phyloP scores from a whole-genome alignment of 2,329 filamentous ascomycete species.

The Trematosphaeria pertusa region DNA sequence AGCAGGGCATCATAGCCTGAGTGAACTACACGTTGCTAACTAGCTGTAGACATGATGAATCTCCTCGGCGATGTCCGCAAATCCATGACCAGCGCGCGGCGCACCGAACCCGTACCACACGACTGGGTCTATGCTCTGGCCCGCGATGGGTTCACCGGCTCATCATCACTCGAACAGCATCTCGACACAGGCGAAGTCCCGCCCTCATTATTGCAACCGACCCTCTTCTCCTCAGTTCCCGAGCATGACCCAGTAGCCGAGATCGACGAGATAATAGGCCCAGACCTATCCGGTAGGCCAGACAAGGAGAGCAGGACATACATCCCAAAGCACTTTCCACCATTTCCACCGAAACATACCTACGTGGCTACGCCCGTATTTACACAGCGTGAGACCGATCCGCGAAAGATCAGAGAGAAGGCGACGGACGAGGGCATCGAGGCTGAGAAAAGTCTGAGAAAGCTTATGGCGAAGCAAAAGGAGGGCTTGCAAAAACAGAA shows the following conservation, averaged over 20 bases:
- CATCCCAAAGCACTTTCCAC: conserved; percentile 67
- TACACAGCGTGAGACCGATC: conserved; percentile 64
- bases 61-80: conserved; percentile 61
- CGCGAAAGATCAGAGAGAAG: conserved; percentile 65
- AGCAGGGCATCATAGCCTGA: conserved; percentile 3
- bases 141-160: conserved; percentile 47
- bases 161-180: conserved; percentile 49
- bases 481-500: conserved; percentile 52
- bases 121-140: conserved; percentile 65
- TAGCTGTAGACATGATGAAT: conserved; percentile 58
- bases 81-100: conserved; percentile 65
- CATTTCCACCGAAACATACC: conserved; percentile 69
- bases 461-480: conserved; percentile 59
- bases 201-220: conserved; percentile 45
- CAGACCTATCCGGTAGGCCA: conserved; percentile 56
- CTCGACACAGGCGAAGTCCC: conserved; percentile 50
- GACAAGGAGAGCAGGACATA: conserved; percentile 58
- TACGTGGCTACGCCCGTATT: conserved; percentile 67
- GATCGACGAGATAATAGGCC: conserved; percentile 59
- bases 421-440: conserved; percentile 70
- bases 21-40: conserved; percentile 23
- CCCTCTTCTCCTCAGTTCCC: conserved; percentile 51
- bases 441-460: conserved; percentile 70
- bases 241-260: conserved; percentile 50
- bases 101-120: conserved; percentile 62